Conservation (phyloP, 768 basidiomycete species). For the Strobilomyces confusus region DNA sequence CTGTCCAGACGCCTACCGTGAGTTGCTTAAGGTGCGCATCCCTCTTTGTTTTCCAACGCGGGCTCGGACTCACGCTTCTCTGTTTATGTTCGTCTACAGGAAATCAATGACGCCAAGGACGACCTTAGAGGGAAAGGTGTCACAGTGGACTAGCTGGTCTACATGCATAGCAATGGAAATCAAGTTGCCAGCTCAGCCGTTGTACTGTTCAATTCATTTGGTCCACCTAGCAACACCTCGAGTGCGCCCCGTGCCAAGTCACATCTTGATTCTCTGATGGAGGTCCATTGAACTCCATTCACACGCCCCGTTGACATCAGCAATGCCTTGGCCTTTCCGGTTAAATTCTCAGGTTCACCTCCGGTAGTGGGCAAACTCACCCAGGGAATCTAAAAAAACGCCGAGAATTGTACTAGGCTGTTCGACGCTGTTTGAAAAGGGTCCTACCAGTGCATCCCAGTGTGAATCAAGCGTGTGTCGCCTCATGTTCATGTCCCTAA, state of each 20-base stretch:
- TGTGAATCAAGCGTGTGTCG: neutral
- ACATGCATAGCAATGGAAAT: neutral
- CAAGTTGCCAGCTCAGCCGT: neutral
- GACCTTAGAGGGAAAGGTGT: conserved; percentile 42
- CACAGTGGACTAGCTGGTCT: neutral
- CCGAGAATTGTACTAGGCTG: neutral
- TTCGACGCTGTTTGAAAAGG: no score
- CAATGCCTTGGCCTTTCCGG: neutral
- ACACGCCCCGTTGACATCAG: neutral
- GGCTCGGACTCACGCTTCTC: neutral
- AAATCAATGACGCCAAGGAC: conserved; percentile 55
- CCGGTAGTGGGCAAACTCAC: neutral
- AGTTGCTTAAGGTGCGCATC: conserved; percentile 49
- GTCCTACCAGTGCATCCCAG: neutral
- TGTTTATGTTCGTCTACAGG: conserved; percentile 33
- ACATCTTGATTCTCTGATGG: no score
- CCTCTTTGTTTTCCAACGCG: neutral
- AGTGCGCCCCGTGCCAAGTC: neutral
- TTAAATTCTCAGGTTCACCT: neutral
- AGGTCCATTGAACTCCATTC: neutral
- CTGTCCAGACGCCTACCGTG: conserved; percentile 75
- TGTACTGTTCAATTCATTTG: neutral
- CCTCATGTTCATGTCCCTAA: no score
- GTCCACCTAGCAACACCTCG: neutral
- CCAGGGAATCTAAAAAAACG: neutral